These are phyloP conservation scores for Inga leiocalycina DNA, from an alignment of 306 rosid species.

Conservation along the genomic window DNA sequence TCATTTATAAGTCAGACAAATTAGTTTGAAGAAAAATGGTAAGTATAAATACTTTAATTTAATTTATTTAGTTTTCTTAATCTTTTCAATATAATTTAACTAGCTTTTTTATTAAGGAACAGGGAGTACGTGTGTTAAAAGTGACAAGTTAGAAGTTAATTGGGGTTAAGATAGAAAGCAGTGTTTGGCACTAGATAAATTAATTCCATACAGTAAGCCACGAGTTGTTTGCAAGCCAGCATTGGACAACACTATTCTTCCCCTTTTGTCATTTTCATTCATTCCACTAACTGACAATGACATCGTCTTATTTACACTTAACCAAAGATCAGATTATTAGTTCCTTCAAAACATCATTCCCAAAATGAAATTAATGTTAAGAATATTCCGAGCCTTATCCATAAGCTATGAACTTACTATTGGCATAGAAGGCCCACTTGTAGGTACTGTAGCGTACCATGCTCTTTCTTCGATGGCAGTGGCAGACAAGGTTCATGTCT, in stretches of 20 bases:
- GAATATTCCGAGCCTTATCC: background rate
- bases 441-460: background rate
- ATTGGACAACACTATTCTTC: background rate
- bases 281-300: background rate
- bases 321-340: background rate
- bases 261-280: background rate
- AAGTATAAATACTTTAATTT: no score
- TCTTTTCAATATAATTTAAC: no score
- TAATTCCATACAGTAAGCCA: background rate
- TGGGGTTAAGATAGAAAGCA: no score
- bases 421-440: constrained; percentile 20
- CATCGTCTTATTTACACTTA: background rate
- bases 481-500: constrained; percentile 34
- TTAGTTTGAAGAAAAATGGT: no score
- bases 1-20: no score
- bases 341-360: background rate
- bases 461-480: background rate
- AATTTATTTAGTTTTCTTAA: no score
- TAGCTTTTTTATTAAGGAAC: no score
- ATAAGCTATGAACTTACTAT: background rate
- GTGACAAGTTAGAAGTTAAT: no score
- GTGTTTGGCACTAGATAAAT: no score
- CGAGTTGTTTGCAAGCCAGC: background rate
- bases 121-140: no score
- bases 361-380: background rate